These are phyloP conservation scores for Neofusicoccum parvum DNA, from an alignment of 2,329 filamentous ascomycete species.

Conservation along the genomic window DNA sequence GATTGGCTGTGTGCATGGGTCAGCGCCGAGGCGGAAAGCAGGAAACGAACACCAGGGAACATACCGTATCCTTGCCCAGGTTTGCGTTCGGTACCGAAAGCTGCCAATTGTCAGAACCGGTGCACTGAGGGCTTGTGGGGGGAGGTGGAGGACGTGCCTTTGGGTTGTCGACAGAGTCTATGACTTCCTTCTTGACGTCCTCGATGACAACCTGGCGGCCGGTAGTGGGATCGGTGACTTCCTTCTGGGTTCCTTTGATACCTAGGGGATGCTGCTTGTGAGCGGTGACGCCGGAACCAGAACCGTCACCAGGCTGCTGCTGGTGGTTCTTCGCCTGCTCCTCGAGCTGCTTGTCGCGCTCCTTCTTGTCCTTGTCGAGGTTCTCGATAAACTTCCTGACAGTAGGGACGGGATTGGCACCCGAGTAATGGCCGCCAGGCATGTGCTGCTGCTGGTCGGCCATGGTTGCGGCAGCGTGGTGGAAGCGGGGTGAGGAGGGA, in stretches of 20 bases:
- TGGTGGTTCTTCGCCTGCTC: conserved; percentile 50
- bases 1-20: conserved; percentile 51
- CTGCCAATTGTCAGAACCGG: conserved; percentile 43
- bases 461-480: not conserved
- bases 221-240: conserved; percentile 84
- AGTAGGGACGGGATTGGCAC: conserved; percentile 80
- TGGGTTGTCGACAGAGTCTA: conserved; percentile 72
- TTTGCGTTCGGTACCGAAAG: conserved; percentile 90
- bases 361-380: conserved; percentile 76
- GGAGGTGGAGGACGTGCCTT: conserved; percentile 51
- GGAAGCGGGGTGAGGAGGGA: not conserved
- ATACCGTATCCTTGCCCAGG: conserved; percentile 69
- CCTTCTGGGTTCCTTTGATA: conserved; percentile 54
- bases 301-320: conserved; percentile 45
- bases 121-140: not conserved
- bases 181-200: conserved; percentile 71
- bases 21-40: conserved; percentile 5
- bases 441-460: conserved; percentile 44
- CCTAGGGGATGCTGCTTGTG: conserved; percentile 52
- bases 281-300: conserved; percentile 27
- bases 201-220: conserved; percentile 84
- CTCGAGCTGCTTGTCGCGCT: conserved; percentile 73
- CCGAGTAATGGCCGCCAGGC: conserved; percentile 75
- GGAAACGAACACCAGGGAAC: conserved; percentile 25
- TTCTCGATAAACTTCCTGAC: conserved; percentile 80